These are phyloP conservation scores for Neurospora intermedia DNA, from an alignment of 495 filamentous ascomycete genomes.

Conservation along the genomic window DNA sequence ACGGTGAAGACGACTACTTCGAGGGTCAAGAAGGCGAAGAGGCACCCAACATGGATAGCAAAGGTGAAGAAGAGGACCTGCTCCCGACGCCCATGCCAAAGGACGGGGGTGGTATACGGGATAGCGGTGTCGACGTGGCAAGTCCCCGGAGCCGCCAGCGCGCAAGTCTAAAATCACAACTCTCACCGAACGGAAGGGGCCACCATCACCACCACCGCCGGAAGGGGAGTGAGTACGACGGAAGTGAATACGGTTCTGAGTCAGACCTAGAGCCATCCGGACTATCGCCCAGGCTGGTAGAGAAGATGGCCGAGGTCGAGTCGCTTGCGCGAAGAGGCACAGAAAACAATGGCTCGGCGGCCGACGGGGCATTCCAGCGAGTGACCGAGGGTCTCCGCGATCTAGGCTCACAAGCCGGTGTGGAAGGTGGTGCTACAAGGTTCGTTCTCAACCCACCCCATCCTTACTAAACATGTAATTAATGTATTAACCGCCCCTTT, in stretches of 20 bases:
- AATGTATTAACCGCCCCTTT: constrained; percentile 11
- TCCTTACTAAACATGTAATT: not conserved
- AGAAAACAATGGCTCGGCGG: constrained; percentile 57
- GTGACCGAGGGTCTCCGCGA: constrained; percentile 66
- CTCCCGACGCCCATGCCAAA: not conserved
- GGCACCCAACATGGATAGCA: constrained; percentile 21
- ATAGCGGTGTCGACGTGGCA: constrained; percentile 37
- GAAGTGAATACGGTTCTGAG: constrained; percentile 54
- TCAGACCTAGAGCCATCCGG: constrained; percentile 63
- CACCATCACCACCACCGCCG: constrained; percentile 23
- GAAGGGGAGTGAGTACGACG: constrained; percentile 44
- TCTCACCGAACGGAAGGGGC: constrained; percentile 27
- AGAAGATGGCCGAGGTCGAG: constrained; percentile 68
- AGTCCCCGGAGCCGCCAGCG: constrained; percentile 20
- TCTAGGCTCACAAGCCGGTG: constrained; percentile 66
- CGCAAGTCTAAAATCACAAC: constrained; percentile 25
- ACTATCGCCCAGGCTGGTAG: constrained; percentile 61
- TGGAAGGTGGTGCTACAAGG: constrained; percentile 74
- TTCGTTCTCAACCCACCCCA: constrained; percentile 24
- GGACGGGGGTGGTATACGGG: constrained; percentile 20
- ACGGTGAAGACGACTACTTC: constrained; percentile 48
- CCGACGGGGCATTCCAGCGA: constrained; percentile 58
- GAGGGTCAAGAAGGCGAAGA: constrained; percentile 31
- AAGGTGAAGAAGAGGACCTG: constrained; percentile 6
- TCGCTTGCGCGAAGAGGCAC: constrained; percentile 60